Evolutionary conservation across 371 early-diverging fungal species (phyloP).

Genomic region (Dichotomocladium elegans): DNA sequence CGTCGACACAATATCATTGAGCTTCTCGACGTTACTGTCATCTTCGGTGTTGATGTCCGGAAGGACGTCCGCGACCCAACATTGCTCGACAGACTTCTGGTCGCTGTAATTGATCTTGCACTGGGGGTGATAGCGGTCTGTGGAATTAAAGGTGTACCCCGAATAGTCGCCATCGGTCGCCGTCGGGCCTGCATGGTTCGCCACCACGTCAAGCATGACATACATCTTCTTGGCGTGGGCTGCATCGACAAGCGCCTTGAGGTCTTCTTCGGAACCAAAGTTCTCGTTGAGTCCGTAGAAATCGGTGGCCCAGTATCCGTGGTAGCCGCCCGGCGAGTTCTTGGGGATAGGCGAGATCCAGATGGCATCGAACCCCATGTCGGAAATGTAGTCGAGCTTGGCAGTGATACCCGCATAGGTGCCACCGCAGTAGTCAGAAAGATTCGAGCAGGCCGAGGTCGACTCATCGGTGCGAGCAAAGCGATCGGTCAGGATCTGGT

Average conservation of each 20-base stretch:
- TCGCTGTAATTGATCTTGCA: slow-evolving; percentile 22
- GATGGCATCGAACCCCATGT: slow-evolving; percentile 43
- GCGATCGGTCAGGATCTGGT: slow-evolving; percentile 41
- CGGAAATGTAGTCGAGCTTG: slow-evolving; percentile 31
- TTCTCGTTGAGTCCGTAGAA: slow-evolving; percentile 29
- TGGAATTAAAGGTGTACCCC: slow-evolving; percentile 18
- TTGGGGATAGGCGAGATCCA: slow-evolving; percentile 42
- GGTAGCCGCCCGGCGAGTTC: slow-evolving; percentile 19
- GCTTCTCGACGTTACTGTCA: slow-evolving; percentile 9
- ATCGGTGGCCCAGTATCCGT: slow-evolving; percentile 41
- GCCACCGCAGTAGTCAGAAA: slow-evolving; percentile 43
- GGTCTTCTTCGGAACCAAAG: slow-evolving; percentile 38
- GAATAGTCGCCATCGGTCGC: slow-evolving; percentile 14
- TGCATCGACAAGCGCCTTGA: slow-evolving; percentile 25
- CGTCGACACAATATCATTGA: slow-evolving; percentile 23
- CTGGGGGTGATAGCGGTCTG: slow-evolving; percentile 15
- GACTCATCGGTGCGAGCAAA: slow-evolving; percentile 24
- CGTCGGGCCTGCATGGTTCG: slow-evolving; percentile 43
- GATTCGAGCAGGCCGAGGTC: slow-evolving; percentile 13
- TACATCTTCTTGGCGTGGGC: slow-evolving; percentile 31
- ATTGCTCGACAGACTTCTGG: slow-evolving; percentile 25
- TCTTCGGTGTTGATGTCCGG: slow-evolving; percentile 45
- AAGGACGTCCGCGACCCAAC: slow-evolving; percentile 15
- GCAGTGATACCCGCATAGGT: slow-evolving; percentile 30
- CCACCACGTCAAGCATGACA: slow-evolving; percentile 47